phyloP scores from a whole-genome alignment of 2,329 filamentous ascomycete genomes.

The Monosporascus sp. region DNA sequence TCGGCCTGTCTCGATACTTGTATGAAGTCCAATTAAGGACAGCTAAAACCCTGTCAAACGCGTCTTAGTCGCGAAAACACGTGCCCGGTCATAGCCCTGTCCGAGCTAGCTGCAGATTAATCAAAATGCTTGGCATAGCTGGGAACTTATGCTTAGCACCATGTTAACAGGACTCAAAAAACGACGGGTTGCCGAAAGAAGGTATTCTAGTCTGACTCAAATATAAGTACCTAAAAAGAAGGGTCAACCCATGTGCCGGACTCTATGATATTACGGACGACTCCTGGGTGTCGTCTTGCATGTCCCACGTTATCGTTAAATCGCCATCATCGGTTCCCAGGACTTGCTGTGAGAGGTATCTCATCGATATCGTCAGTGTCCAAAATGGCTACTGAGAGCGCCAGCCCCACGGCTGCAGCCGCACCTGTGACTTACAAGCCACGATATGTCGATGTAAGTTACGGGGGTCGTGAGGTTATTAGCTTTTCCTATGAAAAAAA shows the following conservation, averaged over 20 bases:
- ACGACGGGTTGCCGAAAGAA: too few species aligned
- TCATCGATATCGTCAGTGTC: slow-evolving; percentile 3
- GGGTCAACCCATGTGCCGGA: background rate
- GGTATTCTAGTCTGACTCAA: too few species aligned
- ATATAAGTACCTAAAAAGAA: background rate
- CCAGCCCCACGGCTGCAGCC: slow-evolving; percentile 13
- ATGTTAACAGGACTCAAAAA: too few species aligned
- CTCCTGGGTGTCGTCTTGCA: background rate
- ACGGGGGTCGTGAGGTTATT: too few species aligned
- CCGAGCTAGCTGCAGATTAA: background rate
- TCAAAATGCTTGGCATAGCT: background rate
- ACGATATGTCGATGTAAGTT: slow-evolving; percentile 58
- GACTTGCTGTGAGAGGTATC: background rate
- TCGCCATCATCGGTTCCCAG: too few species aligned
- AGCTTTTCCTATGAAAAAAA: too few species aligned
- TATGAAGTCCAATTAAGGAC: background rate
- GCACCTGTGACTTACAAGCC: slow-evolving; percentile 34
- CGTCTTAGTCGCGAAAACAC: background rate
- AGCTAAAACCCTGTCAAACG: background rate
- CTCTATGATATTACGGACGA: background rate
- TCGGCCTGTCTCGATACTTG: background rate
- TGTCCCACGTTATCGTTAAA: too few species aligned
- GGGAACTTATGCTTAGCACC: too few species aligned
- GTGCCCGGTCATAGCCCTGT: background rate
- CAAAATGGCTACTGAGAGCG: slow-evolving; percentile 21